A percentile compares a stretch with the other conserved stretches of the same genome.
Evolutionary conservation across 257 asterid species (phyloP).

Genomic region (Scutellaria barbata): DNA sequence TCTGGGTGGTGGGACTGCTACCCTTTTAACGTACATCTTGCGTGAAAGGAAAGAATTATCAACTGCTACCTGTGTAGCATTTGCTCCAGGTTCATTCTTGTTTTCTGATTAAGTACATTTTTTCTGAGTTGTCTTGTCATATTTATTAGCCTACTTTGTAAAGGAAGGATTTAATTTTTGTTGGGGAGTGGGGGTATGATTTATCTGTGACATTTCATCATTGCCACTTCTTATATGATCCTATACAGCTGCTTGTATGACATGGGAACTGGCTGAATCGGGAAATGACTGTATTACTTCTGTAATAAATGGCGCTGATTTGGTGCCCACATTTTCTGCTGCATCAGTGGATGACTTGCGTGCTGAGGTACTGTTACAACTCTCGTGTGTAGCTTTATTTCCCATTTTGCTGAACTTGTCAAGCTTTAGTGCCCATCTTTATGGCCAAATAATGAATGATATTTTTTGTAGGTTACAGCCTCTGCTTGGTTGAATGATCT

Average conservation of each 20-base stretch:
- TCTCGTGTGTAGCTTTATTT: background rate
- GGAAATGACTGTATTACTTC: constrained; percentile 78
- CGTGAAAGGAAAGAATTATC: constrained; percentile 91
- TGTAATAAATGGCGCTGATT: constrained; percentile 92
- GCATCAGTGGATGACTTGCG: constrained; percentile 97
- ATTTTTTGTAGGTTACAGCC: constrained; percentile 76
- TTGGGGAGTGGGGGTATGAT: background rate
- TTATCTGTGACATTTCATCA: background rate
- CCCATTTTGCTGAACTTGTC: background rate
- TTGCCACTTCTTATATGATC: constrained; percentile 28
- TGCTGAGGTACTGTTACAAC: constrained; percentile 70
- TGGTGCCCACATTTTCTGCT: constrained; percentile 96
- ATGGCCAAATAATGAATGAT: background rate
- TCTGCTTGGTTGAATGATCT: constrained; percentile 98
- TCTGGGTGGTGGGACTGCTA: constrained; percentile 97
- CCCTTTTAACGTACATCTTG: constrained; percentile 78
- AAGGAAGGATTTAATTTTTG: constrained; percentile 3
- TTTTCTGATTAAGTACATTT: background rate
- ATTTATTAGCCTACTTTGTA: constrained; percentile 16
- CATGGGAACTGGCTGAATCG: constrained; percentile 98
- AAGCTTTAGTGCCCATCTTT: too few relatives aligned
- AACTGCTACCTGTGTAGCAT: constrained; percentile 78
- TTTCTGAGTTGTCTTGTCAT: background rate
- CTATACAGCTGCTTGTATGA: constrained; percentile 95
- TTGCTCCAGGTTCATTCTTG: constrained; percentile 85